Evolutionary conservation across 75 land plant genomes (phyloP).

Genomic region (Pinus albicaulis): DNA sequence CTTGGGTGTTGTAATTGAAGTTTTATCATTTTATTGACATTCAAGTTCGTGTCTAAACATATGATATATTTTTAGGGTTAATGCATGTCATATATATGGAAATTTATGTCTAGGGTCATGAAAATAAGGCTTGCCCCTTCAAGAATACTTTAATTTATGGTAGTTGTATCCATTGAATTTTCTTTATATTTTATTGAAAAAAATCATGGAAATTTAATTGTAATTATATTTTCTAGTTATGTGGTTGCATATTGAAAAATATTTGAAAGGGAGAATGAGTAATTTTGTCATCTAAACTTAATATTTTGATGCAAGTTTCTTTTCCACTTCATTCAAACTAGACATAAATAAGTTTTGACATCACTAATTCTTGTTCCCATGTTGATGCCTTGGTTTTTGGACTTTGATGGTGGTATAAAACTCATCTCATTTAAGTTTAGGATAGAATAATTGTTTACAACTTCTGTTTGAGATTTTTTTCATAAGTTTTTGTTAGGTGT

Average conservation of each 20-base stretch:
- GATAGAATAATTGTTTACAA: no score
- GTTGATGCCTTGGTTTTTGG: no score
- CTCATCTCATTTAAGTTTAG: no score
- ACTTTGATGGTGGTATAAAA: no score
- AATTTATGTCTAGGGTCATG: not conserved
- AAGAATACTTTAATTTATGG: not conserved
- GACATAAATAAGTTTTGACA: conserved; percentile 74
- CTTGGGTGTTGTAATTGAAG: no score
- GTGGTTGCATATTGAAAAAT: conserved; percentile 24
- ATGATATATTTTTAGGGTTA: not conserved
- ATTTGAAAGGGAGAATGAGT: conserved; percentile 89
- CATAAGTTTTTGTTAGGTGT: no score
- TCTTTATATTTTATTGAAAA: not conserved
- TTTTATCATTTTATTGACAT: no score
- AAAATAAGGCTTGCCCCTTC: not conserved
- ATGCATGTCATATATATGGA: no score
- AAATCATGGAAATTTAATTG: not conserved
- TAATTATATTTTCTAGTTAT: conserved; percentile 5
- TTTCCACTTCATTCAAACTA: conserved; percentile 79
- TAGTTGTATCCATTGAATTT: not conserved
- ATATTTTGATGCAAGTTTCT: conserved; percentile 48
- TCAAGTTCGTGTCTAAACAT: not conserved
- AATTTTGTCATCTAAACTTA: conserved; percentile 73
- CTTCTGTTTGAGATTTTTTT: no score
- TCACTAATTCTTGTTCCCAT: conserved; percentile 17